Evolutionary conservation across 2,329 filamentous ascomycete species (phyloP), one percentile per base, ranked within the genome.

Genomic region (Pseudofabraea citricarpa): DNA sequence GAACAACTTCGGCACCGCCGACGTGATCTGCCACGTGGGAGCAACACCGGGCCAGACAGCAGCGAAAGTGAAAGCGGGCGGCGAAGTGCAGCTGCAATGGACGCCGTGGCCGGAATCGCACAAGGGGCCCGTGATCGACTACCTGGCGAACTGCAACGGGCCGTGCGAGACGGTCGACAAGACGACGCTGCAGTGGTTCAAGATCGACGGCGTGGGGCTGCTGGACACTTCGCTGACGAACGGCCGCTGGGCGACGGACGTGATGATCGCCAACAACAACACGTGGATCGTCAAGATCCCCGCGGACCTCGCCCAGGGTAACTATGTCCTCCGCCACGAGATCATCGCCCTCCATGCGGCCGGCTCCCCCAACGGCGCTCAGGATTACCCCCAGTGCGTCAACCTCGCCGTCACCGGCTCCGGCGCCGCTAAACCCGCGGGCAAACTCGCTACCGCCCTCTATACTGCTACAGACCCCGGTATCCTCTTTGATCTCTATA

Each of bases 91-190:
- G 46, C 63, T 86, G 38, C 71, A 77, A 54, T 86, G 82, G 83
- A 76, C 71, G 45, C 47, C 51, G 8, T 87, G 83, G 83, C 81
- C 82, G n/a, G 68, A 74, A 8, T 74, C 70, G 43, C 77, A 87
- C 66, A 71, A 81, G 36, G 59, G 59, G 0, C 58, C 59, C 1
- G 45, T 61, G n/a, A 55, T 59, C 15, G 56, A 59, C 31, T 48
- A 48, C 26, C 42, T 48, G 6, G 59, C 59, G 6, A 61, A 60
- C 32, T 61, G 59, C 46, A 56, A 60, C 21, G 65, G 68, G 19
- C 59, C 64, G 5, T 73, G 69, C 43, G 59, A 61, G 12, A 60
- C 57, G 1, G 65, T 63, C 9, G 55, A 67, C 47, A 64, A 65
- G 44, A 56, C 52, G 13, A 45, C 36, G 16, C 51, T 68, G 16